Percentiles rank a stretch among this genome's conserved stretches.
Conservation (phyloP, 1,284 basidiomycete species). For the Inonotus hispidus region DNA sequence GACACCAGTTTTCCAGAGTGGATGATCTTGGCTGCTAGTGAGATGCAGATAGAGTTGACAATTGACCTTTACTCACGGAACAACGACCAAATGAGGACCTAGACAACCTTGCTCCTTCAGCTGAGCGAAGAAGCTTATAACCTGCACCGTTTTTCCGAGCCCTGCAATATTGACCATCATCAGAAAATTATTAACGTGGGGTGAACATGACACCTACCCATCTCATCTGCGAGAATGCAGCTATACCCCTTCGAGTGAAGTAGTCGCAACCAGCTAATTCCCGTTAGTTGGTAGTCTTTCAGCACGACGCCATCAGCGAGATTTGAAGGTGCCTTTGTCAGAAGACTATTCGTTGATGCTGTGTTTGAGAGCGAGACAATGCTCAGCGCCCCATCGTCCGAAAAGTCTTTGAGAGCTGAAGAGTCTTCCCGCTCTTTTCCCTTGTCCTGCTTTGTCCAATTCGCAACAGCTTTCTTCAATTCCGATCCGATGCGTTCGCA, state of each 20-base stretch:
- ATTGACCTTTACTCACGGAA: constrained; percentile 62
- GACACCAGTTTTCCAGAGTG: constrained; percentile 96
- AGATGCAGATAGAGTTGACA: constrained; percentile 6
- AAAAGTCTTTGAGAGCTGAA: constrained; percentile 26
- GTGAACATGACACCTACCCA: constrained; percentile 50
- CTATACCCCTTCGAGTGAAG: constrained; percentile 79
- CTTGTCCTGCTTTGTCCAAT: constrained; percentile 58
- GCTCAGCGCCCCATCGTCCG: constrained; percentile 58
- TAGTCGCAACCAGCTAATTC: constrained; percentile 96
- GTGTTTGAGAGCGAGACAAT: constrained; percentile 42
- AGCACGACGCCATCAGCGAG: constrained; percentile 70
- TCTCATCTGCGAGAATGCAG: constrained; percentile 97
- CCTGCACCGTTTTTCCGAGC: constrained; percentile 97
- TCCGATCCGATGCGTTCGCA: constrained; percentile 83
- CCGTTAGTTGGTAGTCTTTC: constrained; percentile 96
- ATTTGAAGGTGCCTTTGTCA: constrained; percentile 71
- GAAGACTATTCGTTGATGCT: constrained; percentile 54
- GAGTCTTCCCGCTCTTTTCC: constrained; percentile 31
- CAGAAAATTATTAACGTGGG: neutral
- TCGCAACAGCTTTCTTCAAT: constrained; percentile 63
- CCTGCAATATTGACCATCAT: constrained; percentile 39
- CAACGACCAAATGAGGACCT: constrained; percentile 92
- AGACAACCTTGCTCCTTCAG: constrained; percentile 72
- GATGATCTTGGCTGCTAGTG: constrained; percentile 60
- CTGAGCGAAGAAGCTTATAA: constrained; percentile 93